Evolutionary conservation across 2,329 filamentous ascomycete genomes (phyloP).

Genomic region (Chaetomium sp.): DNA sequence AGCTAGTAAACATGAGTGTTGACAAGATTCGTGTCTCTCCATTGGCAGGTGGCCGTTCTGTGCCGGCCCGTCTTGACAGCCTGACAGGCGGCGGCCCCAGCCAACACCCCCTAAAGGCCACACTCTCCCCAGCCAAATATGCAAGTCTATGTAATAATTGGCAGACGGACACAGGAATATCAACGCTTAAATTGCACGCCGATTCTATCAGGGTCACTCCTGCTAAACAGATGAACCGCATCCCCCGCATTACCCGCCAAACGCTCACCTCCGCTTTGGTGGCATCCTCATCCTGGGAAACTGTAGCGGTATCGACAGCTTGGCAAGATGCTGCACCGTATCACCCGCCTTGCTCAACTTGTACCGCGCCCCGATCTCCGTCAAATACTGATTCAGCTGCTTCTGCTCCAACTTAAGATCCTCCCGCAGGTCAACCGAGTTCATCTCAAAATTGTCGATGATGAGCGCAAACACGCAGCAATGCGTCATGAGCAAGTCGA

Average conservation of each 20-base stretch:
- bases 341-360: constrained; percentile 55
- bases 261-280: constrained; percentile 22
- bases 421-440: constrained; percentile 61
- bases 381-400: constrained; percentile 64
- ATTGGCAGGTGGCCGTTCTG: too few relatives aligned
- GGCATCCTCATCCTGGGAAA: constrained; percentile 61
- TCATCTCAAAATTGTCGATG: constrained; percentile 66
- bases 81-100: too few relatives aligned
- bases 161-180: not conserved
- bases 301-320: constrained; percentile 68
- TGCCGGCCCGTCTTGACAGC: too few relatives aligned
- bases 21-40: too few relatives aligned
- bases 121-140: too few relatives aligned
- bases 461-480: constrained; percentile 65
- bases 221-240: too few relatives aligned
- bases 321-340: constrained; percentile 52
- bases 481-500: constrained; percentile 66
- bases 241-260: not conserved
- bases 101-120: too few relatives aligned
- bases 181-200: too few relatives aligned
- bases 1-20: too few relatives aligned
- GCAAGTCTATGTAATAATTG: not conserved
- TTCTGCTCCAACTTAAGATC: constrained; percentile 68
- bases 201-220: too few relatives aligned
- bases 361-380: constrained; percentile 67